Base-by-base conservation (phyloP, 768 basidiomycete genomes). In the Scleroderma bovista region DNA sequence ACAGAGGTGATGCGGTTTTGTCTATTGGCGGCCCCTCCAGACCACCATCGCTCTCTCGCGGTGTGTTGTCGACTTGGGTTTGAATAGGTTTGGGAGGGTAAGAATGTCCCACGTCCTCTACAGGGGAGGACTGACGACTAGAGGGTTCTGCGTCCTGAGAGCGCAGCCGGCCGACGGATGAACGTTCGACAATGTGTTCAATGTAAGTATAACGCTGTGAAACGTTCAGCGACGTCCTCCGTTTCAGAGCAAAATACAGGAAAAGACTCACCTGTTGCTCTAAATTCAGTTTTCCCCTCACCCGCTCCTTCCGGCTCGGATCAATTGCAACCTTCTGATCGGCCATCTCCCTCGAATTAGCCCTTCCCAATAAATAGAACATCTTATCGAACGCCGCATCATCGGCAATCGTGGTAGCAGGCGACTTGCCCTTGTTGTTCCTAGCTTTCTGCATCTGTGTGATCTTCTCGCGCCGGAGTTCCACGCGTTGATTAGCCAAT, bases 401-500 rank as follows among this genome's bases (percentile, higher is more conserved):
- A 1, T 22, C 33, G 19, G 17, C 33, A 16, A 40, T 26, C 12
- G 52, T 61, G 63, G 58, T 49, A 9, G 79, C 70, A 19, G 61
- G 52, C 8, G 80, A 74, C 55, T 80, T 81, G 38, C 69, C 69
- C 60, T 75, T 75, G 23, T 75, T 75, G 58, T 74, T 72, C 73
- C 71, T 47, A 40, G 88, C 90, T 39, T 77, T 76, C 66, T 90
- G 87, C 72, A 92, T 78, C 66, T 91, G 78, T 12, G 78, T 77
- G 13, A 84, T 58, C 61, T 90, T 88, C 22, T 79, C 70, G 6
- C 75, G 76, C 59, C 85, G 84, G 40, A 95, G 78, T 64, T 94
- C 93, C n/a, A 89, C 92, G 1, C 96, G 82, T 66, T 99, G 95
- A 62, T 94, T 86, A 51, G 86, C 81, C 37, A 97, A 68, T 64